These are phyloP conservation scores for Pezicula radicicola DNA, from an alignment of 2,329 filamentous ascomycete species.

Conservation along the genomic window DNA sequence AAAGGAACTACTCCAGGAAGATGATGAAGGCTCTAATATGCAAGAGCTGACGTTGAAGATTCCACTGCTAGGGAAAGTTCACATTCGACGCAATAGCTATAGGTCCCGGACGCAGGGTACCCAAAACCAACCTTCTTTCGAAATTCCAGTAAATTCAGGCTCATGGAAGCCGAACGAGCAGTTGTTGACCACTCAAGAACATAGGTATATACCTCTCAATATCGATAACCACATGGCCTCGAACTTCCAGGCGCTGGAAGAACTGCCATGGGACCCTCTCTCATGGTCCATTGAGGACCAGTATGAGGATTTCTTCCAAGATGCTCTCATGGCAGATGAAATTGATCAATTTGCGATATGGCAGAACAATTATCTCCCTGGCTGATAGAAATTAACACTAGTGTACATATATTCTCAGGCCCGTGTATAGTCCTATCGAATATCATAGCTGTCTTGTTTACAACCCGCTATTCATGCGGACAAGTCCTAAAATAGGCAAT, in stretches of 20 bases:
- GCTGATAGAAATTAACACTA: neutral
- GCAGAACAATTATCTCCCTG: neutral
- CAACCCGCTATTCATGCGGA: neutral
- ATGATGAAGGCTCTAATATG: slow-evolving; percentile 1
- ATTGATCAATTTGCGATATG: slow-evolving; percentile 8
- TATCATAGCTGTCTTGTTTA: neutral
- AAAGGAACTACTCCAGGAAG: slow-evolving; percentile 8
- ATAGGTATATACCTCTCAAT: slow-evolving; percentile 1
- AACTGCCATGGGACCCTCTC: slow-evolving; percentile 8
- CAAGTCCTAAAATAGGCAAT: neutral
- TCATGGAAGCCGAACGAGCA: slow-evolving; percentile 1
- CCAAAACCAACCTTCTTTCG: neutral
- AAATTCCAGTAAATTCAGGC: neutral
- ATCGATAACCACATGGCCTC: neutral
- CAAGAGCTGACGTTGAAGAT: slow-evolving; percentile 13
- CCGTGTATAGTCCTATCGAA: neutral
- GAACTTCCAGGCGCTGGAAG: neutral
- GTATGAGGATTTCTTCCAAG: slow-evolving; percentile 10
- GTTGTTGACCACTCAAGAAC: neutral
- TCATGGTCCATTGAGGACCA: slow-evolving; percentile 11
- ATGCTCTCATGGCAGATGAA: slow-evolving; percentile 5
- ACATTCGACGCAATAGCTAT: slow-evolving; percentile 11
- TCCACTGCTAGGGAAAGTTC: slow-evolving; percentile 14
- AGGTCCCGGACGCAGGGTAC: neutral
- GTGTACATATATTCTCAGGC: neutral